Conservation (phyloP, 192 early-diverging fungal genomes). For the Backusella macrospora region DNA sequence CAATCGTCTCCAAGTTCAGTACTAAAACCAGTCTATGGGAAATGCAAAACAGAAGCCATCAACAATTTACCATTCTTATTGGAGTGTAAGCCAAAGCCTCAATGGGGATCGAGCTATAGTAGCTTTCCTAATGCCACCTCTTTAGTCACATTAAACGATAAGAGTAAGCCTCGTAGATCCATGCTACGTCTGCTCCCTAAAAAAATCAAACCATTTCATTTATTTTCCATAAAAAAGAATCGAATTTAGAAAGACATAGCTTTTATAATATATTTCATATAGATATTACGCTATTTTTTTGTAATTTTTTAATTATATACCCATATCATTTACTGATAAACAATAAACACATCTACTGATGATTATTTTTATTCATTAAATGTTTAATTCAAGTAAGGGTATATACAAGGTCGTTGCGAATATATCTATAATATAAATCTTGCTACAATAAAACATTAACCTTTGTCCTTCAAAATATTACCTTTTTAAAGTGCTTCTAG, state of each 20-base stretch:
- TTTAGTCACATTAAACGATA: background rate
- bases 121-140: background rate
- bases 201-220: background rate
- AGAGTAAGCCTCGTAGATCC: background rate
- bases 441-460: too few relatives aligned
- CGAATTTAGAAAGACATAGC: background rate
- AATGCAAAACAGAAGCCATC: background rate
- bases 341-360: too few relatives aligned
- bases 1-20: background rate
- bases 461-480: too few relatives aligned
- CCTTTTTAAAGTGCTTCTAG: too few relatives aligned
- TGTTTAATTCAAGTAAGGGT: too few relatives aligned
- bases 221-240: background rate
- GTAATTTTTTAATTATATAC: too few relatives aligned
- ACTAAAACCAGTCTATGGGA: background rate
- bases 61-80: background rate
- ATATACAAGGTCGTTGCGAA: too few relatives aligned
- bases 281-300: too few relatives aligned
- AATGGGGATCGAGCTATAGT: background rate
- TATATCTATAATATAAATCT: too few relatives aligned
- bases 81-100: background rate
- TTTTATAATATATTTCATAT: too few relatives aligned
- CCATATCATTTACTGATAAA: too few relatives aligned
- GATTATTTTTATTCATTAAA: too few relatives aligned
- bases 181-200: background rate